Base-by-base conservation (phyloP, 768 basidiomycete genomes). In the Coprinopsis marcescibilis region DNA sequence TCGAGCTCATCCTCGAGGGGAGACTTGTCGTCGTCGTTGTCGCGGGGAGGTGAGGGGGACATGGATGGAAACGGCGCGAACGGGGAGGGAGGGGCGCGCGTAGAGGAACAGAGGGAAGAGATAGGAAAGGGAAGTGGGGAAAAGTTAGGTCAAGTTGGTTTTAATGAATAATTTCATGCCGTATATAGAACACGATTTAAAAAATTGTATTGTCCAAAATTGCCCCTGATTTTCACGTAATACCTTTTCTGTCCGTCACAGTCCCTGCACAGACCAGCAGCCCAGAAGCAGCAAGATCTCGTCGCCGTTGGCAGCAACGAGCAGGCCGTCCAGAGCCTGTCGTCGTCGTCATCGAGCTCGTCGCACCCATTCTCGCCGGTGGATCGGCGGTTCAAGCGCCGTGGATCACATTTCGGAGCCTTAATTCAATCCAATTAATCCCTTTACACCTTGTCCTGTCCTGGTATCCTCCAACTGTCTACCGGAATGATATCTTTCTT, bases 141-240 rank as follows among this genome's bases (percentile, higher is more conserved):
- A 75, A 71, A 75, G 76, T 81, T 72, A 70, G 69, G 69, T 68
- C 66, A 76, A 77, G 77, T 79, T 80, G 85, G 87, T 86, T 84
- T 80, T 78, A 10, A 36, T 36, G 10, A 8, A 8, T 32, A 8
- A 8, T 32, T 32, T 17, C 21, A 24, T 7, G 7, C 76, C 76
- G 75, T 75, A 71, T 73, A 73, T 74, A 68, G 54, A 56, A 56
- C 52, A 62, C 53, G 55, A 39, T 57, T 56, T 57, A n/a, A 8
- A 32, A 32, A 8, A 8, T 32, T 32, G 29, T 32, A 40, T 20
- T 7, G 17, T 17, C 15, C 35, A 10, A n/a, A 32, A 32, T 32
- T 10, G 20, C 20, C 6, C 20, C 35, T 6, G 8, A 36, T n/a
- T 36, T 19, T 6, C 35, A 12, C 13, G 13, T 19, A 19, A 40